These are phyloP conservation scores for Cetradonia linearis DNA, from an alignment of 495 filamentous ascomycete species.

Conservation along the genomic window DNA sequence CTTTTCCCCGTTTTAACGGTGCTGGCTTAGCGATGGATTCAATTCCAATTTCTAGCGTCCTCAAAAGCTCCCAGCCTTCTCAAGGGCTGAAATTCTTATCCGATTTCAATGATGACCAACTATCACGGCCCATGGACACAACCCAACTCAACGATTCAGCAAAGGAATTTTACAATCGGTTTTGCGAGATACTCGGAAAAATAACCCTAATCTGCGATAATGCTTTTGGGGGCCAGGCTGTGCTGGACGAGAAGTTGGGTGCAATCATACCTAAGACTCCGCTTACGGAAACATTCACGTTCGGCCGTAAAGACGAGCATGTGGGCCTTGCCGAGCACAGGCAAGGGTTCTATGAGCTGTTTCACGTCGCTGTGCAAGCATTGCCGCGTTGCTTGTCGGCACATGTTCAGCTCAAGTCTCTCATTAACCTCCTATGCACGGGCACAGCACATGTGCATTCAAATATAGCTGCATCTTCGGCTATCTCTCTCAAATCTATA, in stretches of 20 bases:
- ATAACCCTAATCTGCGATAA: slow-evolving; percentile 94
- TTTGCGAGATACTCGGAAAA: slow-evolving; percentile 90
- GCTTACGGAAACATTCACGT: slow-evolving; percentile 87
- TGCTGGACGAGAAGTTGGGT: slow-evolving; percentile 87
- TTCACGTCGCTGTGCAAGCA: slow-evolving; percentile 92
- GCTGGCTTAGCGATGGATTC: slow-evolving; percentile 20
- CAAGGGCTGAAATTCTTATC: background rate
- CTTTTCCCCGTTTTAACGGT: slow-evolving; percentile 51
- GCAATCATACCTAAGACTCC: slow-evolving; percentile 82
- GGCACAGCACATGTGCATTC: slow-evolving; percentile 91
- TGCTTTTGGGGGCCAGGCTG: slow-evolving; percentile 91
- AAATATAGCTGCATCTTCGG: slow-evolving; percentile 86
- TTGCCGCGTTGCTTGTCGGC: slow-evolving; percentile 84
- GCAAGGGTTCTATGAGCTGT: slow-evolving; percentile 88
- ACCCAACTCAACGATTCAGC: slow-evolving; percentile 63
- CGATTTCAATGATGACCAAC: background rate
- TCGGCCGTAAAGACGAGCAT: slow-evolving; percentile 71
- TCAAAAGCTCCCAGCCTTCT: slow-evolving; percentile 1
- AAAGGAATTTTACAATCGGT: slow-evolving; percentile 73
- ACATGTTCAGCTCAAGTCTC: slow-evolving; percentile 82
- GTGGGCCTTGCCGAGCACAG: slow-evolving; percentile 65
- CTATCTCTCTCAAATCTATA: slow-evolving; percentile 88
- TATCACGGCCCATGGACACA: slow-evolving; percentile 62
- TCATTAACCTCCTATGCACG: slow-evolving; percentile 92
- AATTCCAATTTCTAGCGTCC: background rate